Percentiles rank a stretch among this genome's conserved stretches.
phyloP scores from a whole-genome alignment of 768 basidiomycete genomes.

The Serendipita sp. region DNA sequence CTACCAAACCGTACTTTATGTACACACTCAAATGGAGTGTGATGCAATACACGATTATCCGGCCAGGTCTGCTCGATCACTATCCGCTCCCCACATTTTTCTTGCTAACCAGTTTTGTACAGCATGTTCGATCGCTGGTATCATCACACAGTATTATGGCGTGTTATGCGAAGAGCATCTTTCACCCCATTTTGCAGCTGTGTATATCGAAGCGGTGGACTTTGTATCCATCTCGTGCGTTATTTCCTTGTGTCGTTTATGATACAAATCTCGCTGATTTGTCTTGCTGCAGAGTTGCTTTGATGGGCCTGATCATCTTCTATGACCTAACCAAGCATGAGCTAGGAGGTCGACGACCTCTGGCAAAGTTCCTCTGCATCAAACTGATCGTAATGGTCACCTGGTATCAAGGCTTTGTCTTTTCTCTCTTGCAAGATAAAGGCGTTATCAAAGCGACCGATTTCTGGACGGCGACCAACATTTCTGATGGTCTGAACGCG shows the following conservation, averaged over 20 bases:
- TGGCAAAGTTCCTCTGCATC: constrained; percentile 76
- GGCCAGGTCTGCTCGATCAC: constrained; percentile 29
- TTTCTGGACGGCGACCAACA: constrained; percentile 74
- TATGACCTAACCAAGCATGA: constrained; percentile 72
- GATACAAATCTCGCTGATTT: neutral
- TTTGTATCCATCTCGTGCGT: constrained; percentile 67
- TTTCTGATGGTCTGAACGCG: constrained; percentile 71
- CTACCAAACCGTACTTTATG: constrained; percentile 85
- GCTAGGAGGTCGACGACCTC: constrained; percentile 55
- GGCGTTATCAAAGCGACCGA: constrained; percentile 59
- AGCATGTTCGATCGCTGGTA: constrained; percentile 58
- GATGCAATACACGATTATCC: constrained; percentile 72
- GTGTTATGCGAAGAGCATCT: constrained; percentile 57
- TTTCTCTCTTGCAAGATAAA: constrained; percentile 42
- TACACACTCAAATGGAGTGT: constrained; percentile 61
- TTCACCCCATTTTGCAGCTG: constrained; percentile 43
- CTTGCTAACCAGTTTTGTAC: constrained; percentile 11
- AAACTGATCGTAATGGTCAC: constrained; percentile 80
- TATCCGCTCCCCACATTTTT: neutral
- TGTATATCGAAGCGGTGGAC: constrained; percentile 58
- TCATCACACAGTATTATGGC: constrained; percentile 53
- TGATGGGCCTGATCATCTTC: constrained; percentile 75
- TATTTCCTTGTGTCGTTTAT: neutral
- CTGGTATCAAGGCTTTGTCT: constrained; percentile 72
- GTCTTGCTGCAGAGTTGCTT: constrained; percentile 31